Percentiles rank a stretch among this genome's conserved stretches.
phyloP scores from a whole-genome alignment of 1,284 basidiomycete genomes.

The Puccinia triticina region DNA sequence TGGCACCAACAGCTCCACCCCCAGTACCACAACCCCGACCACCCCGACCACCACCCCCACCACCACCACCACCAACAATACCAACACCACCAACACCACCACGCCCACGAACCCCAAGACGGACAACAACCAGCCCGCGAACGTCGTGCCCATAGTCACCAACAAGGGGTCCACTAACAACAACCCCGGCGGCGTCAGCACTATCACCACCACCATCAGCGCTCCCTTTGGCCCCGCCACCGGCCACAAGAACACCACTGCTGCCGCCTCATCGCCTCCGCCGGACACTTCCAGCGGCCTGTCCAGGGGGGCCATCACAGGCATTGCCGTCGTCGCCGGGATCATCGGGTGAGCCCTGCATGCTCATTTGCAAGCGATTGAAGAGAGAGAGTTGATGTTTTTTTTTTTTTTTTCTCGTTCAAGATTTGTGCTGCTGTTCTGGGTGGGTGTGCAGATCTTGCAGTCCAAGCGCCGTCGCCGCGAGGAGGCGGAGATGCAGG shows the following conservation, averaged over 20 bases:
- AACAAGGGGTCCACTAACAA: background rate
- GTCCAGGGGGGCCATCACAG: constrained; percentile 28
- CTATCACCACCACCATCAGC: background rate
- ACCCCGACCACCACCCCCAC: too few species aligned
- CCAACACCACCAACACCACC: too few species aligned
- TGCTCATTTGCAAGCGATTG: background rate
- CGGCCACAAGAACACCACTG: background rate
- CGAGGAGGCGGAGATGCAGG: constrained; percentile 37
- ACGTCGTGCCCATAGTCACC: background rate
- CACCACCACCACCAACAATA: too few species aligned
- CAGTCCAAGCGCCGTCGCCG: constrained; percentile 28
- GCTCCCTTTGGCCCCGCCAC: background rate
- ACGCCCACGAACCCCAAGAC: too few species aligned
- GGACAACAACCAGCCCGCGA: too few species aligned
- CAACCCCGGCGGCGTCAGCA: background rate
- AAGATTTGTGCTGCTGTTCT: constrained; percentile 41
- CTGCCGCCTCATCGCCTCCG: background rate
- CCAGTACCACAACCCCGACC: too few species aligned
- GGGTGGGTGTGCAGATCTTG: constrained; percentile 40
- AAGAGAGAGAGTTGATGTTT: too few species aligned
- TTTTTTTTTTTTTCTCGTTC: background rate
- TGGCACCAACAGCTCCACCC: too few species aligned
- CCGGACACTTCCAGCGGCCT: constrained; percentile 4
- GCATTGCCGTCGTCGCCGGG: constrained; percentile 33
- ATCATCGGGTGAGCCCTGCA: constrained; percentile 24